Base-by-base conservation (phyloP, 495 filamentous ascomycete species). In the Penicillium nucicola region DNA sequence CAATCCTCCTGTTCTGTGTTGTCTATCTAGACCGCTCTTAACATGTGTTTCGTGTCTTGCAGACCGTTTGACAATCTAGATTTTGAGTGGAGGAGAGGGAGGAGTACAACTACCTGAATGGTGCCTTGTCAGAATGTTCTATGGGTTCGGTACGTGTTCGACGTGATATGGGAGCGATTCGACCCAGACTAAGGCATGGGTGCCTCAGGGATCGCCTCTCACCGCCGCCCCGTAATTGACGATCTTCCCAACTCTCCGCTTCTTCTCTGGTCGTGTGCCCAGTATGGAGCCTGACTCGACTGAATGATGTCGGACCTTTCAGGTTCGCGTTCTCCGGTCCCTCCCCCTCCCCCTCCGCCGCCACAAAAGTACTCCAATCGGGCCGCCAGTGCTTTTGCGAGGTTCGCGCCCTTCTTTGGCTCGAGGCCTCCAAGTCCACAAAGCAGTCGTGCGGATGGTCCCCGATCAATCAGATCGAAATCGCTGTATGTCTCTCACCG, bases 331-430 rank as follows among this genome's bases (percentile, higher is more conserved):
- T 60, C 63, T 13, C 61, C 67, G 34, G 59, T 66, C 40, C 75
- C 71, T 55, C 74, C 72, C 19, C 70, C 75, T 34, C 71, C 76
- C 45, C 82, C 81, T 12, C 76, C 77, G 23, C 71, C 79, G 44
- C 74, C 77, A 39, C 69, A 73, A 45, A 76, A 68, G 61, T 76
- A 80, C 65, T 74, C 67, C 30, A 68, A 70, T 55, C 68, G 74
- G 47, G 77, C 78, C 40, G 75, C 73, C 50, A 80, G 72, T 65
- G 79, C 80, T 51, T 64, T 84, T 37, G 75, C 78, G 43, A 71
- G 80, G 48, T 76, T 84, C 46, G 77, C 80, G 54, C 78, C 78
- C 8, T 79, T 82, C 60, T 72, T 78, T 42, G 74, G 70, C 55
- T 80, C 80, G 45, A 65, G 80, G 57, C 78, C 80, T 45, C 71